Base-by-base conservation (phyloP, 1,284 basidiomycete genomes). In the Cystobasidium pallidum region DNA sequence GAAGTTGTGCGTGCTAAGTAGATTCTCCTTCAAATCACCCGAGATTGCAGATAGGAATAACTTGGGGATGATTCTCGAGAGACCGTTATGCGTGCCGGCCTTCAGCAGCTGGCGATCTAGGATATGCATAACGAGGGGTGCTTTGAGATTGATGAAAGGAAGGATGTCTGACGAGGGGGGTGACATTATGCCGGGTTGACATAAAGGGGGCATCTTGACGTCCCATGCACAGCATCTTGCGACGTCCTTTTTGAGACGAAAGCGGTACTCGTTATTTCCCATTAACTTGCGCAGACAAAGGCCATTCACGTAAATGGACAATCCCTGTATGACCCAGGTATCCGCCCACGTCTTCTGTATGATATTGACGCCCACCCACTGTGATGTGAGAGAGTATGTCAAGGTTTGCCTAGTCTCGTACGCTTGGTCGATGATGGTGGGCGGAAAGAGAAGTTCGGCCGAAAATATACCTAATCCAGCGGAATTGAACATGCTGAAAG, bases 281-380 rank as follows among this genome's bases (percentile, higher is more conserved):
- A 97, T 85, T 6, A 95, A 83, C 78, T 90, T 90, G 70, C 90
- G 88, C 76, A 96, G 83, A 82, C 93, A 98, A 57, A 95, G 85
- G 15, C 90, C 89, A 28, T 91, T 90, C 78, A 99, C 90, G 81
- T 97, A 95, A 39, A 94, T 84, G 13, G 92, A 89, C 30, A 99
- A 84, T 1, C 95, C 96, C 76, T 95, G 92, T 75, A 95, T 89
- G 19, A 99, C 87, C 96, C 96, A 99, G 7, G 89, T 88, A 81
- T 99, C 96, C 10, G 93, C 91, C 86, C 91, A 92, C n/a, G 89
- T 87, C 82, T 92, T 92, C 68, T 91, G 94, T 71, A 95, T 89
- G 77, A 99, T 93, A 81, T 98, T 96, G 82, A 99, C 89, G 24
- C 96, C 95, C 66, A 93, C 86, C 96, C 96, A 99, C 81, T 99